Evolutionary conservation across 2,329 filamentous ascomycete species (phyloP), one percentile per base, ranked within the genome.

Genomic region (Mariannaea elegans): DNA sequence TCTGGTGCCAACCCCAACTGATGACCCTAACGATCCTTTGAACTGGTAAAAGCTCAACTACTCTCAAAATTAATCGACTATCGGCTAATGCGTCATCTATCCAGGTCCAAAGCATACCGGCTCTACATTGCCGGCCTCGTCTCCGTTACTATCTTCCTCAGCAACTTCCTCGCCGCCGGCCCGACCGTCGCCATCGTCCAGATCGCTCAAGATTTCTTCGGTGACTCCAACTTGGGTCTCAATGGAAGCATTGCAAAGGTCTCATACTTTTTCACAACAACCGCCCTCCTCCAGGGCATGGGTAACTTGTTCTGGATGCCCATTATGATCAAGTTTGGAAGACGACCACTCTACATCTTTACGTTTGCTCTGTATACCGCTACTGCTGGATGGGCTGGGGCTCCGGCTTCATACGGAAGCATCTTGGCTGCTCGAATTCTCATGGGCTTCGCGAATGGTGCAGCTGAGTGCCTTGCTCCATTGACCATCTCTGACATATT

Each of bases 401-500:
- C 48, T 8, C 50, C 59, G 14, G 56, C 58, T 4, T 41, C 49
- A n/a, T 64, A 64, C 13, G 54, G 41, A 3, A 64, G 55, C 23
- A 44, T 48, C 14, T 36, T 64, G 41, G 59, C 50, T n/a, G 59
- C 61, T 10, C 49, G 61, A 10, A 62, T 64, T 7, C 34, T 64
- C 3, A 61, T 64, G 61, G 61, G 61, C 0, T 59, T 61, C 24
- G 61, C 61, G 14, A 58, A 61, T 23, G 61, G 61, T 7, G 58
- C 61, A 6, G 61, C 58, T 6, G 61, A 64, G 23, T 64, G 61
- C 24, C 49, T 80, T 34, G 77, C 79, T 1, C 81, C 81, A 0
- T 70, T 82, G 21, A 83, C 80, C 1, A 82, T 84, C 38, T 73
- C 80, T 4, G 83, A 86, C 60, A 70, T 84, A 18, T 85, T 84